phyloP scores from a whole-genome alignment of 2,329 filamentous ascomycete species.

The Thelonectria rubi region DNA sequence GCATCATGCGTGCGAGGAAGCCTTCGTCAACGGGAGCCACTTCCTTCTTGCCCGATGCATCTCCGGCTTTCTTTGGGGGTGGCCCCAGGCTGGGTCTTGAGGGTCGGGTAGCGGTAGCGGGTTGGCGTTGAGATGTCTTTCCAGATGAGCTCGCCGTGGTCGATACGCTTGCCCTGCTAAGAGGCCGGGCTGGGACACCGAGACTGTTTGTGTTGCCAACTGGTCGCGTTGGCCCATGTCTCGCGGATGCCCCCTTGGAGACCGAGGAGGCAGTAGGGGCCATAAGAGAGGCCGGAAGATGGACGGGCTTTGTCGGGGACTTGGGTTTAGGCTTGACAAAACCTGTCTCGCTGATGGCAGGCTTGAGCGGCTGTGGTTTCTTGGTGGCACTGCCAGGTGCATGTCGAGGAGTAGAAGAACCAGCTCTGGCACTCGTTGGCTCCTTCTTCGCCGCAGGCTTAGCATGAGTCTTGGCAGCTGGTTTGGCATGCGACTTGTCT shows the following conservation, averaged over 20 bases:
- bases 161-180: conserved; percentile 56
- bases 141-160: conserved; percentile 39
- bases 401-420: conserved; percentile 42
- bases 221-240: conserved; percentile 39
- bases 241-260: conserved; percentile 59
- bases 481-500: conserved; percentile 44
- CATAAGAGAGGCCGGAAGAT: conserved; percentile 72
- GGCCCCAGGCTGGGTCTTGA: conserved; percentile 64
- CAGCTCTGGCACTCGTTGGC: conserved; percentile 37
- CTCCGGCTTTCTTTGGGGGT: conserved; percentile 62
- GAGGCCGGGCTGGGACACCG: conserved; percentile 51
- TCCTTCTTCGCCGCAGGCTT: conserved; percentile 48
- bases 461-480: conserved; percentile 39
- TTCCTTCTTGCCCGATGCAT: conserved; percentile 53
- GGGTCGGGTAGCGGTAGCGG: conserved; percentile 53
- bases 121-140: conserved; percentile 55
- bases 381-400: conserved; percentile 48
- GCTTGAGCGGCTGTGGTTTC: conserved; percentile 55
- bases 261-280: conserved; percentile 76
- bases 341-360: conserved; percentile 51
- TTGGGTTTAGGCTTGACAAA: conserved; percentile 69
- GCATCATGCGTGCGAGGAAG: conserved; percentile 84
- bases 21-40: conserved; percentile 68
- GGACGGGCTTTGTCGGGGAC: conserved; percentile 74
- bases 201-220: conserved; percentile 49